Conservation (phyloP, 345 rosid genomes). For the Bruguiera parviflora region DNA sequence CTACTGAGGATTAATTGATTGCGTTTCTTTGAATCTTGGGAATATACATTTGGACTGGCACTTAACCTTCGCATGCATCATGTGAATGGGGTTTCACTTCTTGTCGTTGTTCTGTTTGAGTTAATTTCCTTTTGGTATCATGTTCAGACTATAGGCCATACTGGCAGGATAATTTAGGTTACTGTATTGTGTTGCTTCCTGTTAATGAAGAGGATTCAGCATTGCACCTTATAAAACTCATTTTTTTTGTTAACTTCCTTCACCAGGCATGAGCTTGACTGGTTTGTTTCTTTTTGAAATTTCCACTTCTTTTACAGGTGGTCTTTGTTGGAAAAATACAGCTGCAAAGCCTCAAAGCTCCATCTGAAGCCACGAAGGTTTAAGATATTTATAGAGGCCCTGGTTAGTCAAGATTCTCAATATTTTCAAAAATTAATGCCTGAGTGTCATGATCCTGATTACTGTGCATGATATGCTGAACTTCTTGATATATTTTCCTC, state of each 20-base stretch:
- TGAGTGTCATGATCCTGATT: constrained; percentile 16
- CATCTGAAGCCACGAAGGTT: constrained; percentile 94
- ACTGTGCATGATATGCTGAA: constrained; percentile 21
- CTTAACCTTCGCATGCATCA: not conserved
- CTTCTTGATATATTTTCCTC: constrained; percentile 25
- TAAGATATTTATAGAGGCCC: constrained; percentile 87
- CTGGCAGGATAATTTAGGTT: not conserved
- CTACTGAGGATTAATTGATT: constrained; percentile 1
- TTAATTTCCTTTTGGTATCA: not conserved
- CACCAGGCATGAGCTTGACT: not conserved
- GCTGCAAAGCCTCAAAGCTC: constrained; percentile 99
- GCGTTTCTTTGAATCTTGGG: not conserved
- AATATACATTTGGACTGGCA: not conserved
- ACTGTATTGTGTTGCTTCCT: not conserved
- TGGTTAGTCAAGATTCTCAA: constrained; percentile 59
- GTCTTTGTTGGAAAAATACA: constrained; percentile 95
- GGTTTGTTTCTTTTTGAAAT: constrained; percentile 3
- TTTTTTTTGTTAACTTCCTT: not conserved
- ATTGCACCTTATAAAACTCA: not conserved
- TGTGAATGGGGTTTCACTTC: not conserved
- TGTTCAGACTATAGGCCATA: not conserved
- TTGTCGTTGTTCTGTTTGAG: not conserved
- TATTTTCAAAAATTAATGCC: constrained; percentile 11
- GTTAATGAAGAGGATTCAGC: not conserved
- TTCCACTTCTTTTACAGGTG: constrained; percentile 60